Conservation (phyloP, 2,329 filamentous ascomycete species). For the Xylaria sp. region DNA sequence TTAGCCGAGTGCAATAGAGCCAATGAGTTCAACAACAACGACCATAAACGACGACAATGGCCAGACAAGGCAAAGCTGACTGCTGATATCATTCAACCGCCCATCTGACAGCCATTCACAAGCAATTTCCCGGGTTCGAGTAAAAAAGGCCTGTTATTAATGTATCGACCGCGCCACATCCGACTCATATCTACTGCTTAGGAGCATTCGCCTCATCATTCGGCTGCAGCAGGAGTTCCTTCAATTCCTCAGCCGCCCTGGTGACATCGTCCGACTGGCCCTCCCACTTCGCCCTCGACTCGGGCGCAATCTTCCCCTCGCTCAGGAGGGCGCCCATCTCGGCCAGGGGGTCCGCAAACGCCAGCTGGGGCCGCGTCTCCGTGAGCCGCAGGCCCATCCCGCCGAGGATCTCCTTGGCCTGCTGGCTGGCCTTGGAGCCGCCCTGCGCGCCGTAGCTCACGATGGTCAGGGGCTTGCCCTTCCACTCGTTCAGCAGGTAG, state of each 20-base stretch:
- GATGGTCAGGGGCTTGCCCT: conserved; percentile 57
- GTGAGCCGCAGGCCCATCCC: conserved; percentile 42
- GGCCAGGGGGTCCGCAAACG: conserved; percentile 33
- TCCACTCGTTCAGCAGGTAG: conserved; percentile 64
- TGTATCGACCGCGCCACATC: not conserved
- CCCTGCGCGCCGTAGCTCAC: conserved; percentile 60
- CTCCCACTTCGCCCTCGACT: conserved; percentile 34
- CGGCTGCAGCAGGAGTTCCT: conserved; percentile 35
- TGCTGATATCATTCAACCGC: not conserved
- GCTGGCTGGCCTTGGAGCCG: conserved; percentile 43
- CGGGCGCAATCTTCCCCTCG: conserved; percentile 33
- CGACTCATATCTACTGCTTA: conserved; percentile 1
- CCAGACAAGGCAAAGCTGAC: not conserved
- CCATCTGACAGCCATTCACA: not conserved
- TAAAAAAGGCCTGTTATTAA: not conserved
- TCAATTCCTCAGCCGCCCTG: conserved; percentile 38
- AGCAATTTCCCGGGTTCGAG: not conserved
- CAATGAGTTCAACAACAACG: too few relatives aligned
- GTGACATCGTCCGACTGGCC: conserved; percentile 25
- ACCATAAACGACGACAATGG: not conserved
- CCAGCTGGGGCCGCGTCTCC: conserved; percentile 41
- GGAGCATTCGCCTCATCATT: conserved; percentile 22
- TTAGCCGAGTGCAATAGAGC: not conserved
- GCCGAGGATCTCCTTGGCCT: conserved; percentile 36
- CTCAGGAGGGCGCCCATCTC: conserved; percentile 32